Conservation (phyloP, 2,329 filamentous ascomycete species). For the Diaporthe sp. region DNA sequence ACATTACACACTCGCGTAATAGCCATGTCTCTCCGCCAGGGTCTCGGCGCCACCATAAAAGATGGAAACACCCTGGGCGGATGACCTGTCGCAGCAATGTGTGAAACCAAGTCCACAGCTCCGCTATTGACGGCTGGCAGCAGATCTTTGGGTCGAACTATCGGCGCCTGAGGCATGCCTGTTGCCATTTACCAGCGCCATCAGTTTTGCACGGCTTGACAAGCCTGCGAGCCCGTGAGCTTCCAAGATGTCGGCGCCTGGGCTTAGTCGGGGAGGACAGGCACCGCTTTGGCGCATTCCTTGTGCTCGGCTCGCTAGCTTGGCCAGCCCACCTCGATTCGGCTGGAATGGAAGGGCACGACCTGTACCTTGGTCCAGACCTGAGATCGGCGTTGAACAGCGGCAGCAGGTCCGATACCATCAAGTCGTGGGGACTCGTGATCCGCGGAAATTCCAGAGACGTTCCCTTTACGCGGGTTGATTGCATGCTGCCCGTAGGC, state of each 20-base stretch:
- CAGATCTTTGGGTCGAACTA: background rate
- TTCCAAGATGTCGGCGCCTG: background rate
- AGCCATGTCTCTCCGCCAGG: background rate
- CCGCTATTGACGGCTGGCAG: conserved; percentile 10
- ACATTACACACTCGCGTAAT: conserved; percentile 6
- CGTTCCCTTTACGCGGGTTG: background rate
- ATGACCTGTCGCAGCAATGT: background rate
- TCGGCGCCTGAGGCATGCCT: background rate
- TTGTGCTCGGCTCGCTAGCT: background rate
- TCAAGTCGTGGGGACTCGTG: background rate
- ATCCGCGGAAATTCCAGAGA: background rate
- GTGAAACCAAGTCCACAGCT: background rate
- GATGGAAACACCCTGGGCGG: background rate
- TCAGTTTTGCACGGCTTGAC: background rate
- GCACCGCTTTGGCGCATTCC: background rate
- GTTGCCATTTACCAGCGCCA: background rate
- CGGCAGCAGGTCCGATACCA: background rate
- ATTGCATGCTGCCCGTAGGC: background rate
- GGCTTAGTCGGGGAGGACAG: background rate
- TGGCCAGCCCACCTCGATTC: conserved; percentile 12
- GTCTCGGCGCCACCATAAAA: background rate
- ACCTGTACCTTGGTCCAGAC: background rate
- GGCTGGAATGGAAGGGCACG: conserved; percentile 2
- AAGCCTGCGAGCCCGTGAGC: background rate
- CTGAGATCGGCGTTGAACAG: background rate